A percentile compares a stretch with the other conserved stretches of the same genome.
phyloP scores from a whole-genome alignment of 2,329 filamentous ascomycete species.

The Rutstroemia sydowiana region DNA sequence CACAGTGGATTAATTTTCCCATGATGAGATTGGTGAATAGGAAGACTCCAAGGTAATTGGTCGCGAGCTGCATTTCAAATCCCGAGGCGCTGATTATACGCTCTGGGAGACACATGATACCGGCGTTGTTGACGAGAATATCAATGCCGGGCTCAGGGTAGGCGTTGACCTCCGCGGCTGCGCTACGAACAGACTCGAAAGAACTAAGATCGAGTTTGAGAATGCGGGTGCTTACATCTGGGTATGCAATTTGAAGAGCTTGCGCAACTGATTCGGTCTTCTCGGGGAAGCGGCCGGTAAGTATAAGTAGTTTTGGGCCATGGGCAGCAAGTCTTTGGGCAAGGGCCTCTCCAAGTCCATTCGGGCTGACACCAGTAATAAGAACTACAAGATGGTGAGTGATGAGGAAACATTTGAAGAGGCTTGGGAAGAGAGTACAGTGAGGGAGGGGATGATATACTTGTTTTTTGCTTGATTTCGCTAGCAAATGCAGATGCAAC shows the following conservation, averaged over 20 bases:
- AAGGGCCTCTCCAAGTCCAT: not conserved
- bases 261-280: slow-evolving; percentile 8
- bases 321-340: not conserved
- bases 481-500: not conserved
- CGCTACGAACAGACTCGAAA: slow-evolving; percentile 32
- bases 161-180: slow-evolving; percentile 32
- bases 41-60: slow-evolving; percentile 17
- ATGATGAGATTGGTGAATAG: slow-evolving; percentile 17
- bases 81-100: slow-evolving; percentile 8
- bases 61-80: slow-evolving; percentile 13
- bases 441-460: not conserved
- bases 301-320: slow-evolving; percentile 8
- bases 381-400: not conserved
- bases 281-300: slow-evolving; percentile 1
- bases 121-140: slow-evolving; percentile 30
- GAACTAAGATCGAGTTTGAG: slow-evolving; percentile 32
- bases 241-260: slow-evolving; percentile 1
- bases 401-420: not conserved
- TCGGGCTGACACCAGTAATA: not conserved
- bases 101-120: slow-evolving; percentile 12
- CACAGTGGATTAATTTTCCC: slow-evolving; percentile 6
- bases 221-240: slow-evolving; percentile 1
- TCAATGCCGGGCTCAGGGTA: slow-evolving; percentile 31
- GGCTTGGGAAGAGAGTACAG: no score
- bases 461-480: not conserved